phyloP scores from a whole-genome alignment of 202 grass and related monocot genomes.

The Eragrostis tef region DNA sequence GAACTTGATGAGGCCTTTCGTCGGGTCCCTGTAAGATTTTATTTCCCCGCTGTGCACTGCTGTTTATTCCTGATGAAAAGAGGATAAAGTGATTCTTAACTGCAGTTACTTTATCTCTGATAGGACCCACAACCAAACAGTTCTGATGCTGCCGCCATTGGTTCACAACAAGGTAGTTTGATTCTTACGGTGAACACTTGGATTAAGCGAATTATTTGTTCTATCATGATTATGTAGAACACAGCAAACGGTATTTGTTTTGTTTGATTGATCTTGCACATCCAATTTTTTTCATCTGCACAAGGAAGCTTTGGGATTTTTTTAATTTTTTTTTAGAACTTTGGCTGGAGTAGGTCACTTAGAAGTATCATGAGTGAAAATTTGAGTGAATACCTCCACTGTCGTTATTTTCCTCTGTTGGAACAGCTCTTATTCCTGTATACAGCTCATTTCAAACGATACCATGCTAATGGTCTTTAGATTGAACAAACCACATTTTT shows the following conservation, averaged over 20 bases:
- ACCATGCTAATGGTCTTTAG: conserved; percentile 6
- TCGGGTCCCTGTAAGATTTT: conserved; percentile 69
- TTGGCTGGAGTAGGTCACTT: neutral
- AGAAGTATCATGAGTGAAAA: neutral
- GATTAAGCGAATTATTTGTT: neutral
- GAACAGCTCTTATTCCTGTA: neutral
- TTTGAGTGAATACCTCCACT: neutral
- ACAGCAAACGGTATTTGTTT: neutral
- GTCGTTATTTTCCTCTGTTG: neutral
- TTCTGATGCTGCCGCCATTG: conserved; percentile 42
- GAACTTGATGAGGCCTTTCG: conserved; percentile 92
- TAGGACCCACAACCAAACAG: conserved; percentile 68
- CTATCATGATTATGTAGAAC: neutral
- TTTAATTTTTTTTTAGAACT: neutral
- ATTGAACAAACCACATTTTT: neutral
- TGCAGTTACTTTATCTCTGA: conserved; percentile 27
- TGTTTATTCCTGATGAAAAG: conserved; percentile 18
- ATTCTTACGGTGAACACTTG: neutral
- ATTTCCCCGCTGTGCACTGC: neutral
- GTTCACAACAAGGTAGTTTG: conserved; percentile 58
- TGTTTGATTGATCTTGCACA: neutral
- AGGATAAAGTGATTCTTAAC: conserved; percentile 26
- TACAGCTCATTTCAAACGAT: conserved; percentile 9
- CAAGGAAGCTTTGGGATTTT: conserved; percentile 7
- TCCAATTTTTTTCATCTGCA: neutral